These are phyloP conservation scores for Tetracladium marchalianum DNA, from an alignment of 495 filamentous ascomycete genomes.

Conservation along the genomic window DNA sequence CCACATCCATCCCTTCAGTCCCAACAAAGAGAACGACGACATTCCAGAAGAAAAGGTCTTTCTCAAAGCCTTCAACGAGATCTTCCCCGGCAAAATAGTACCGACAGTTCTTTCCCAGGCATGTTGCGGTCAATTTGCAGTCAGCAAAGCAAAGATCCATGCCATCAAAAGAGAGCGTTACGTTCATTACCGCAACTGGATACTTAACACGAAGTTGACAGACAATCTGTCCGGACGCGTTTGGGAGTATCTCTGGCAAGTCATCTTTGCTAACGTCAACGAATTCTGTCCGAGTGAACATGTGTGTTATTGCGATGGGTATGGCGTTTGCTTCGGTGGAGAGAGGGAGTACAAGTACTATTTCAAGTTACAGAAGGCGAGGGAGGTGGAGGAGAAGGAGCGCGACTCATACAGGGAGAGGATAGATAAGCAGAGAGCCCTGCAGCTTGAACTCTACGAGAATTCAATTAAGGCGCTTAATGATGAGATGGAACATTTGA, in stretches of 20 bases:
- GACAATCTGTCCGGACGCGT: slow-evolving; percentile 48
- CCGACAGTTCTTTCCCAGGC: slow-evolving; percentile 44
- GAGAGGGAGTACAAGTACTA: slow-evolving; percentile 41
- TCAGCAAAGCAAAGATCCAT: slow-evolving; percentile 43
- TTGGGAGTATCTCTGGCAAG: slow-evolving; percentile 60
- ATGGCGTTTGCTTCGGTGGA: slow-evolving; percentile 66
- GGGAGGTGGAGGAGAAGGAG: slow-evolving; percentile 31
- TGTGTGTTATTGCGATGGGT: slow-evolving; percentile 69
- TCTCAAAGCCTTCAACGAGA: slow-evolving; percentile 20
- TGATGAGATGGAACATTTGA: slow-evolving; percentile 3
- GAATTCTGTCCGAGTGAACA: slow-evolving; percentile 54
- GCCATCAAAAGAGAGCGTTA: slow-evolving; percentile 49
- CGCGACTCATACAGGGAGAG: slow-evolving; percentile 25
- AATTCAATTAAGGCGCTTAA: slow-evolving; percentile 4
- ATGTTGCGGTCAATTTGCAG: slow-evolving; percentile 63
- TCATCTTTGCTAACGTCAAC: slow-evolving; percentile 44
- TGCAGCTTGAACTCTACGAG: slow-evolving; percentile 3
- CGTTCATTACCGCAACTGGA: slow-evolving; percentile 47
- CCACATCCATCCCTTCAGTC: slow-evolving; percentile 45
- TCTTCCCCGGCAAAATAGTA: slow-evolving; percentile 23
- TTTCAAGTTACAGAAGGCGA: slow-evolving; percentile 29
- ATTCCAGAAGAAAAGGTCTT: slow-evolving; percentile 57
- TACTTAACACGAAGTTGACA: slow-evolving; percentile 42
- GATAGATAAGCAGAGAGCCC: background rate
- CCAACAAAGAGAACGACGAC: slow-evolving; percentile 30